Conservation (phyloP, 2,329 filamentous ascomycete genomes). For the Sphaerostilbella broomeana region DNA sequence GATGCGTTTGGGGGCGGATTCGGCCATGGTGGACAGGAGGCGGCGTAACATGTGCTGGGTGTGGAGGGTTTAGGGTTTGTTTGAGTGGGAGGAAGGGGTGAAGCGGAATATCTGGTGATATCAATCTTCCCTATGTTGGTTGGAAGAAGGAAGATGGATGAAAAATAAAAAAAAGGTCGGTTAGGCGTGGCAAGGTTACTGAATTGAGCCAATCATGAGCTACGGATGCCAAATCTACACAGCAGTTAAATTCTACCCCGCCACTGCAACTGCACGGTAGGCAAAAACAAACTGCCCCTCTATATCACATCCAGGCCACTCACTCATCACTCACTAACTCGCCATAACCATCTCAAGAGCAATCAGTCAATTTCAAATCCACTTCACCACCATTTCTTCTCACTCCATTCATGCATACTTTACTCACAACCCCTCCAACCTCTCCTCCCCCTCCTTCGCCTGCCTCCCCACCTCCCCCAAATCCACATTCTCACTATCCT, state of each 20-base stretch:
- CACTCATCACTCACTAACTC: too few species aligned
- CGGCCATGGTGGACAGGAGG: constrained; percentile 37
- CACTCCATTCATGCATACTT: background rate
- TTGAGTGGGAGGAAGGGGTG: background rate
- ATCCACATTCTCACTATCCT: constrained; percentile 40
- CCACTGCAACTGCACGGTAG: too few species aligned
- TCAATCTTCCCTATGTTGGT: too few species aligned
- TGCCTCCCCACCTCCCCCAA: constrained; percentile 58
- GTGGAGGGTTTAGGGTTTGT: background rate
- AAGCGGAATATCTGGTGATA: too few species aligned
- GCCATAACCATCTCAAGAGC: too few species aligned
- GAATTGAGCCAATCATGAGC: too few species aligned
- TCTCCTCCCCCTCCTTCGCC: constrained; percentile 21
- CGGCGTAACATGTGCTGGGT: constrained; percentile 27
- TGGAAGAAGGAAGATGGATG: background rate
- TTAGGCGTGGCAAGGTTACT: constrained; percentile 1
- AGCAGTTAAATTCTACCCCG: too few species aligned
- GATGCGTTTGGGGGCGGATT: constrained; percentile 71
- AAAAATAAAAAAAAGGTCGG: background rate
- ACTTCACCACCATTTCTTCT: background rate
- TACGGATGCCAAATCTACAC: too few species aligned
- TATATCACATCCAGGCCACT: too few species aligned
- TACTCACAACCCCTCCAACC: background rate
- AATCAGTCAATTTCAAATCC: too few species aligned
- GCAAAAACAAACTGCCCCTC: too few species aligned